phyloP scores from a whole-genome alignment of 2,329 filamentous ascomycete genomes.

The Cephalotrichum gorgonifer region DNA sequence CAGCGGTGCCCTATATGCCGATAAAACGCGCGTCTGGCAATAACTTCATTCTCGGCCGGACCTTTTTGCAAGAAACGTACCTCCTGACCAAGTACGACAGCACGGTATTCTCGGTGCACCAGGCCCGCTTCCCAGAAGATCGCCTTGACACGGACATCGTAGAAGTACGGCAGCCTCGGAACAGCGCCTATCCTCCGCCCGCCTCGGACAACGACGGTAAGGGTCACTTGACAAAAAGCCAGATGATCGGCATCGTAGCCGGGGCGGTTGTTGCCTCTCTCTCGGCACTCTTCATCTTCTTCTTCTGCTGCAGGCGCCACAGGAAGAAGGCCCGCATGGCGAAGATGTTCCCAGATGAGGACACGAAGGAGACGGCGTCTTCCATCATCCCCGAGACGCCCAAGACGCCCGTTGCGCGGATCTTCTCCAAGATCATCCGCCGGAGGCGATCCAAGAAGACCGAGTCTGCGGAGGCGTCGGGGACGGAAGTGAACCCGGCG shows the following conservation, averaged over 20 bases:
- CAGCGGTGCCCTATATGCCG: constrained; percentile 52
- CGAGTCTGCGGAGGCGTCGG: constrained; percentile 19
- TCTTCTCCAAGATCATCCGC: constrained; percentile 32
- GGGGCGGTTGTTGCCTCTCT: constrained; percentile 25
- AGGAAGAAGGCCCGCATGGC: constrained; percentile 13
- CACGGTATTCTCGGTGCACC: constrained; percentile 41
- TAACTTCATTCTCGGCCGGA: constrained; percentile 53
- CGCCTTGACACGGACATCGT: constrained; percentile 30
- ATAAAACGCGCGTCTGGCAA: constrained; percentile 44
- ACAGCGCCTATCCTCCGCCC: constrained; percentile 36
- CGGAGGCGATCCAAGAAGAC: constrained; percentile 20
- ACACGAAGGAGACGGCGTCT: constrained; percentile 26
- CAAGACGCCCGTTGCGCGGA: constrained; percentile 23
- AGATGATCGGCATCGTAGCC: constrained; percentile 35
- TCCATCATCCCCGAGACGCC: constrained; percentile 21
- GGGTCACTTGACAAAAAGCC: constrained; percentile 24
- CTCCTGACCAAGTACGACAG: constrained; percentile 46
- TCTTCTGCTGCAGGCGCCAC: constrained; percentile 22
- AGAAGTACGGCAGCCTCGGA: constrained; percentile 19
- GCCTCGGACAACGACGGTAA: constrained; percentile 8
- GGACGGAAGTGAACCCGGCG: constrained; percentile 8
- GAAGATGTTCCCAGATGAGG: constrained; percentile 11
- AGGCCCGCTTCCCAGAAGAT: constrained; percentile 40
- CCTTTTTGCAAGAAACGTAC: constrained; percentile 62
- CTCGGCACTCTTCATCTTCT: constrained; percentile 19